A percentile compares a stretch with the other conserved stretches of the same genome.
These are phyloP conservation scores for Diaporthe destruens DNA, from an alignment of 2,329 filamentous ascomycete genomes.

Conservation along the genomic window DNA sequence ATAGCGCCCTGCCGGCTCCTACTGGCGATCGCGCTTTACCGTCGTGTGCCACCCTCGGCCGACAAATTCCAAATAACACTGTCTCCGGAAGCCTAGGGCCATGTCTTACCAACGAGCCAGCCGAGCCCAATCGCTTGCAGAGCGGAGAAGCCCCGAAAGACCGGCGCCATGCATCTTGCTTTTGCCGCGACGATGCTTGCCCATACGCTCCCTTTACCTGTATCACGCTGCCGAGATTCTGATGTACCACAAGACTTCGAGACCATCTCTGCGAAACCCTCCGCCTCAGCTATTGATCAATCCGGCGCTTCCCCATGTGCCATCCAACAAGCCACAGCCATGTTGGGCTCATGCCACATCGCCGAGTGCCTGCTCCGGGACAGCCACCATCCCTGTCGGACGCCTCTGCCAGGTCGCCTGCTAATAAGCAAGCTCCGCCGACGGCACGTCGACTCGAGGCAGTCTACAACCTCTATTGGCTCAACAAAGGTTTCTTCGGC, in stretches of 20 bases:
- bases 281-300: conserved; percentile 22
- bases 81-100: neutral
- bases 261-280: conserved; percentile 21
- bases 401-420: conserved; percentile 1
- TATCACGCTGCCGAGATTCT: neutral
- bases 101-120: conserved; percentile 1
- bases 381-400: conserved; percentile 10
- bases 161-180: conserved; percentile 10
- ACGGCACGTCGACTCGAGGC: neutral
- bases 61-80: conserved; percentile 19
- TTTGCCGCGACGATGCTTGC: conserved; percentile 7
- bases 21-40: neutral
- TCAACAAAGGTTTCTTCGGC: conserved; percentile 1
- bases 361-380: neutral
- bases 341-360: conserved; percentile 7
- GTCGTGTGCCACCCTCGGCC: neutral
- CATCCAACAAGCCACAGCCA: neutral
- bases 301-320: neutral
- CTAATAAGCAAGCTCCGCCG: neutral
- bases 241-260: conserved; percentile 6
- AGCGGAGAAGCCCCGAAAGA: neutral
- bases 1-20: neutral
- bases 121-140: conserved; percentile 17
- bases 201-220: neutral
- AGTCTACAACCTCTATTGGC: conserved; percentile 14